Percentiles rank a stretch among this genome's conserved stretches.
These are phyloP conservation scores for Geranium incanum DNA, from an alignment of 441 rosid genomes.

Conservation along the genomic window DNA sequence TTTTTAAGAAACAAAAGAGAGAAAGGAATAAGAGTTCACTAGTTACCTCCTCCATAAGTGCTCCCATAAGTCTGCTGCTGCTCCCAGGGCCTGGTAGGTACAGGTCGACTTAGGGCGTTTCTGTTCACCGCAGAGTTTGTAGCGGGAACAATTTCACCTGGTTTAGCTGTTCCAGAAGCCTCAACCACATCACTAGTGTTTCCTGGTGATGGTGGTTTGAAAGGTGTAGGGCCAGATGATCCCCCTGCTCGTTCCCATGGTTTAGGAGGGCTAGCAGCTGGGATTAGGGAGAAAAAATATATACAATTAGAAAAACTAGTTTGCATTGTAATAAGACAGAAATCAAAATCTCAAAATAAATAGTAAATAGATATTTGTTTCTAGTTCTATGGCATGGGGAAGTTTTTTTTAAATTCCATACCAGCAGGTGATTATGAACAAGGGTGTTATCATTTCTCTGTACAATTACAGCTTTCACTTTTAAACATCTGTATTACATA, in stretches of 20 bases:
- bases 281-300: constrained; percentile 1
- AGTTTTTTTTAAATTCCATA: neutral
- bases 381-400: neutral
- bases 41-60: constrained; percentile 39
- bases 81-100: constrained; percentile 88
- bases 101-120: constrained; percentile 55
- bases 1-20: too few relatives aligned
- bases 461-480: neutral
- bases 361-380: neutral
- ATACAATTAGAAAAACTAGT: neutral
- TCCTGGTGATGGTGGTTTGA: constrained; percentile 79
- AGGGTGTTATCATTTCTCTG: neutral
- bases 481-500: neutral
- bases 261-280: constrained; percentile 66
- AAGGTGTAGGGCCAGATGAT: constrained; percentile 72
- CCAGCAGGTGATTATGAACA: neutral
- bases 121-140: constrained; percentile 36
- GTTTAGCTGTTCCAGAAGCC: constrained; percentile 88
- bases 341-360: neutral
- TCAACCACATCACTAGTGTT: constrained; percentile 88
- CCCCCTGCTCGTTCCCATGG: constrained; percentile 87
- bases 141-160: constrained; percentile 65
- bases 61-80: constrained; percentile 52
- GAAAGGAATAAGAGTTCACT: neutral
- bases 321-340: neutral